phyloP scores from a whole-genome alignment of 768 basidiomycete genomes.

The Hypholoma sublateritium region DNA sequence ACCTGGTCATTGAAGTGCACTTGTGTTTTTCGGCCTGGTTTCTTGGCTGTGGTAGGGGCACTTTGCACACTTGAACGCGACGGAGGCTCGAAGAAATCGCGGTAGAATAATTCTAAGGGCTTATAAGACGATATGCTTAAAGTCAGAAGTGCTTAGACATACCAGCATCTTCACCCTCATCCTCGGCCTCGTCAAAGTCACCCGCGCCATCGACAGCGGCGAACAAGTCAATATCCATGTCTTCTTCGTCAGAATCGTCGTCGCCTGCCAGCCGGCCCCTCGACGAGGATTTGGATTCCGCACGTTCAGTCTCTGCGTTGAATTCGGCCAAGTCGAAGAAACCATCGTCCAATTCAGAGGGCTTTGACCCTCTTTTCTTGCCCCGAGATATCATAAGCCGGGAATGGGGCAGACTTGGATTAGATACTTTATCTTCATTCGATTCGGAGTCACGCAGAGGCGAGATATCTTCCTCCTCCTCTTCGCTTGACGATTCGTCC shows the following conservation, averaged over 20 bases:
- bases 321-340: constrained; percentile 91
- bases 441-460: constrained; percentile 19
- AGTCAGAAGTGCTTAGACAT: constrained; percentile 1
- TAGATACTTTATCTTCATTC: constrained; percentile 20
- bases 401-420: constrained; percentile 23
- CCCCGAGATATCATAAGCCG: constrained; percentile 24
- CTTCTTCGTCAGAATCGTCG: constrained; percentile 55
- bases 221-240: constrained; percentile 65
- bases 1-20: constrained; percentile 86
- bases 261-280: constrained; percentile 56
- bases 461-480: constrained; percentile 10
- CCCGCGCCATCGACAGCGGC: constrained; percentile 49
- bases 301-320: constrained; percentile 80
- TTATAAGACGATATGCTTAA: background rate
- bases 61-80: constrained; percentile 6
- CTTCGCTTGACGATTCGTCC: constrained; percentile 16
- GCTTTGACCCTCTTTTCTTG: constrained; percentile 20
- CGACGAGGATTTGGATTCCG: constrained; percentile 64
- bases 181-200: constrained; percentile 41
- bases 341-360: constrained; percentile 70
- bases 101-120: constrained; percentile 61
- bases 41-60: constrained; percentile 18
- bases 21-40: constrained; percentile 30
- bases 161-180: constrained; percentile 39
- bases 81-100: constrained; percentile 81